Evolutionary conservation across 2,329 filamentous ascomycete species (phyloP).

Genomic region (Raffaelea albimanens): DNA sequence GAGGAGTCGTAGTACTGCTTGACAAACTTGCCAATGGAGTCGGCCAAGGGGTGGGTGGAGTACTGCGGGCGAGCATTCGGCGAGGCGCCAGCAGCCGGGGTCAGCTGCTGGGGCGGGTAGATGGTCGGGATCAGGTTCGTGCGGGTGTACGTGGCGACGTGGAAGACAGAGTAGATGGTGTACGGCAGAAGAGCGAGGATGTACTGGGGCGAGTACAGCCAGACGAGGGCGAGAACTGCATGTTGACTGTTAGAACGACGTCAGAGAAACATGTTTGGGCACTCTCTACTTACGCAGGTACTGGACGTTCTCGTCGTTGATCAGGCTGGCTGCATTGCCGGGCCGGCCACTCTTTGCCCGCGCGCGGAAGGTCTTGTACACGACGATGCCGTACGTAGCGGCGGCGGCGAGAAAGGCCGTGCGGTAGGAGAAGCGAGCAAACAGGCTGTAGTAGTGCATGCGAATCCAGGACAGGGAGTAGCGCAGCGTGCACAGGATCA

Average conservation of each 20-base stretch:
- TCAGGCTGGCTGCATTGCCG: constrained; percentile 47
- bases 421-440: constrained; percentile 80
- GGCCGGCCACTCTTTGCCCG: constrained; percentile 52
- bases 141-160: constrained; percentile 93
- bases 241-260: no score
- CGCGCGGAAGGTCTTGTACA: constrained; percentile 93
- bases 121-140: constrained; percentile 86
- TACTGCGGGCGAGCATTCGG: constrained; percentile 47
- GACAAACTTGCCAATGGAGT: constrained; percentile 84
- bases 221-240: constrained; percentile 83
- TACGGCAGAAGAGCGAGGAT: constrained; percentile 87
- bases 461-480: constrained; percentile 80
- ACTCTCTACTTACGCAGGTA: constrained; percentile 73
- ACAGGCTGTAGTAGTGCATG: constrained; percentile 73
- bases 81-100: constrained; percentile 45
- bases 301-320: constrained; percentile 92
- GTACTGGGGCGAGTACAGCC: constrained; percentile 86
- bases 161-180: constrained; percentile 95
- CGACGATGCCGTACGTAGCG: constrained; percentile 91
- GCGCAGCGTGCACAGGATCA: constrained; percentile 73
- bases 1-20: constrained; percentile 96
- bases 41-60: constrained; percentile 54
- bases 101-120: constrained; percentile 51
- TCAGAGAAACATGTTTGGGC: no score
- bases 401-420: constrained; percentile 83